Percentiles rank a stretch among this genome's conserved stretches.
These are phyloP conservation scores for Bipolaris victoriae DNA, from an alignment of 2,329 filamentous ascomycete species.

Conservation along the genomic window DNA sequence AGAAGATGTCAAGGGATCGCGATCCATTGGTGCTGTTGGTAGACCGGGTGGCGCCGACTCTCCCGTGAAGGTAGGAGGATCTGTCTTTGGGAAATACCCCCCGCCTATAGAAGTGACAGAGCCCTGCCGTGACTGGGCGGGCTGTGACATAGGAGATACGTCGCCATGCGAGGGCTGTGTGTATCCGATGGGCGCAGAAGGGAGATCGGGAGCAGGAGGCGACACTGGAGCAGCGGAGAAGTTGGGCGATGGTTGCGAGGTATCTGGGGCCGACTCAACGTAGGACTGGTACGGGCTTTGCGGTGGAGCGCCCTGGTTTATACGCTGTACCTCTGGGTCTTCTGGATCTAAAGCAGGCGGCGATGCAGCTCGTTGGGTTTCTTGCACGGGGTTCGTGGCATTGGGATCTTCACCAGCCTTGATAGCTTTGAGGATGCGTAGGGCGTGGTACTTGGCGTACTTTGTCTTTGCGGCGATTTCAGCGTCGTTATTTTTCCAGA, in stretches of 20 bases:
- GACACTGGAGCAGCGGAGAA: slow-evolving; percentile 53
- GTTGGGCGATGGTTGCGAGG: slow-evolving; percentile 55
- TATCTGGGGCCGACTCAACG: slow-evolving; percentile 67
- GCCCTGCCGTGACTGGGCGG: slow-evolving; percentile 51
- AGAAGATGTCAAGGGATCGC: slow-evolving; percentile 35
- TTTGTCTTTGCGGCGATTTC: slow-evolving; percentile 88
- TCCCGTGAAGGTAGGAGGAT: slow-evolving; percentile 55
- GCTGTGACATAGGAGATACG: slow-evolving; percentile 61
- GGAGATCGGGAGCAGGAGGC: slow-evolving; percentile 51
- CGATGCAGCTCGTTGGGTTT: slow-evolving; percentile 47
- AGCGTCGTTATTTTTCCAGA: slow-evolving; percentile 76
- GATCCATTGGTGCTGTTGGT: slow-evolving; percentile 44
- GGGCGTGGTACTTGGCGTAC: slow-evolving; percentile 94
- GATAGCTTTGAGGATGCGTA: slow-evolving; percentile 87
- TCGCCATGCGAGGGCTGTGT: slow-evolving; percentile 52
- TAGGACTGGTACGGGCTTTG: slow-evolving; percentile 54
- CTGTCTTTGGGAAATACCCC: slow-evolving; percentile 62
- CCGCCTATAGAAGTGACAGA: slow-evolving; percentile 57
- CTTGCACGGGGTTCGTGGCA: slow-evolving; percentile 78
- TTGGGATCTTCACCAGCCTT: slow-evolving; percentile 93
- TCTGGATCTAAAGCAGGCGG: slow-evolving; percentile 63
- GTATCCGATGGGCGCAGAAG: slow-evolving; percentile 41
- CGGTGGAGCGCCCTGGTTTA: slow-evolving; percentile 49
- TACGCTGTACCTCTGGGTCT: slow-evolving; percentile 68
- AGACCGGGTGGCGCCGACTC: slow-evolving; percentile 44